A percentile compares a stretch with the other conserved stretches of the same genome.
These are phyloP conservation scores for Termitomyces sp. DNA, from an alignment of 768 basidiomycete species.

Conservation along the genomic window DNA sequence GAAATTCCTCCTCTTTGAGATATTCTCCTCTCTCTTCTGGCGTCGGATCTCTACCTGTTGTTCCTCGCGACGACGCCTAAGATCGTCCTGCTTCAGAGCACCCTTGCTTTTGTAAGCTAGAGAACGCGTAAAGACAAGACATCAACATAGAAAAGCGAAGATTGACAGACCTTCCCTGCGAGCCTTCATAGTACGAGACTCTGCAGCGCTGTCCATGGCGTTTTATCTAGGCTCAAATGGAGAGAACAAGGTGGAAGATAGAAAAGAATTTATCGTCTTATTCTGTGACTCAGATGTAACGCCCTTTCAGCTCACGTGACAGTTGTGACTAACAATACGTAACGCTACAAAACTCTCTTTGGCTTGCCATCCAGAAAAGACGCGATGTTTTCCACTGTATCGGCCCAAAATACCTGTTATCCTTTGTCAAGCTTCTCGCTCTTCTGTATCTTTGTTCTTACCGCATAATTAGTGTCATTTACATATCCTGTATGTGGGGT, in stretches of 20 bases:
- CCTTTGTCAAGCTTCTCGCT: slow-evolving; percentile 1
- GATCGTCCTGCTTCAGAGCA: slow-evolving; percentile 85
- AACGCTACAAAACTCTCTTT: slow-evolving; percentile 5
- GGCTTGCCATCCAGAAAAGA: slow-evolving; percentile 45
- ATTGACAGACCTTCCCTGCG: slow-evolving; percentile 62
- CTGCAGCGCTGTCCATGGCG: slow-evolving; percentile 38
- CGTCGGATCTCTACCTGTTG: slow-evolving; percentile 98
- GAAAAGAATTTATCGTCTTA: slow-evolving; percentile 23
- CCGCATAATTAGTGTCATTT: slow-evolving; percentile 46
- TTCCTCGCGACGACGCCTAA: slow-evolving; percentile 94
- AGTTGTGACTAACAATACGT: slow-evolving; percentile 10
- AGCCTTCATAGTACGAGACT: slow-evolving; percentile 69
- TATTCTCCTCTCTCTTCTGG: slow-evolving; percentile 98
- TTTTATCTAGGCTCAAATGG: slow-evolving; percentile 18
- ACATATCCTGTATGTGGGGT: slow-evolving; percentile 62
- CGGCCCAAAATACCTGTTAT: slow-evolving; percentile 41
- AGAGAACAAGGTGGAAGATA: slow-evolving; percentile 24
- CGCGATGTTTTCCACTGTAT: slow-evolving; percentile 56
- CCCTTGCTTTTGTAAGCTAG: slow-evolving; percentile 90
- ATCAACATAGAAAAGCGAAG: slow-evolving; percentile 21
- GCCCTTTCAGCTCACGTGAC: slow-evolving; percentile 22
- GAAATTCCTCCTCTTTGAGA: slow-evolving; percentile 95
- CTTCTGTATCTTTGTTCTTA: slow-evolving; percentile 14
- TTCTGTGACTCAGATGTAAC: slow-evolving; percentile 24
- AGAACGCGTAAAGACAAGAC: slow-evolving; percentile 32